Conservation (phyloP, 345 rosid species). For the Eucalyptus albens region DNA sequence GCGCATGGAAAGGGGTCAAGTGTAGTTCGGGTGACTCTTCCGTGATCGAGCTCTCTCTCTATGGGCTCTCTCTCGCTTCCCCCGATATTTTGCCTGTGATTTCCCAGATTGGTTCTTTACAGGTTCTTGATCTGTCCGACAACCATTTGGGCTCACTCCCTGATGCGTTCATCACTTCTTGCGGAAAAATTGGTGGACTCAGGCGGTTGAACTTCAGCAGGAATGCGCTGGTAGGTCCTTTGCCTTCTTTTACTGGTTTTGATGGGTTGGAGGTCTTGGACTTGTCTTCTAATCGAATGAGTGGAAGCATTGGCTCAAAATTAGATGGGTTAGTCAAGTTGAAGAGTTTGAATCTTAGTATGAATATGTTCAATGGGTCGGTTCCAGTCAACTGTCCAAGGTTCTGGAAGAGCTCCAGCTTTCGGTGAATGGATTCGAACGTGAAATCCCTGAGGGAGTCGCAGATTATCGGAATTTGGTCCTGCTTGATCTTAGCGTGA, state of each 20-base stretch:
- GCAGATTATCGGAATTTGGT: slow-evolving; percentile 16
- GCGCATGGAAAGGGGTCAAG: slow-evolving; percentile 40
- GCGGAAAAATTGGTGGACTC: slow-evolving; percentile 28
- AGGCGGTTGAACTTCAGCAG: slow-evolving; percentile 42
- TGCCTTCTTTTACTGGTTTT: slow-evolving; percentile 37
- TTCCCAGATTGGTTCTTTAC: slow-evolving; percentile 49
- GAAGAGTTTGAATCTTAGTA: slow-evolving; percentile 32
- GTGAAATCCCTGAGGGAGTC: slow-evolving; percentile 32
- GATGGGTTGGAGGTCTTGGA: slow-evolving; percentile 42
- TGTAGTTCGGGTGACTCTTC: slow-evolving; percentile 23
- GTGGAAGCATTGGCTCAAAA: slow-evolving; percentile 15
- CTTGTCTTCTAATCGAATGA: slow-evolving; percentile 28
- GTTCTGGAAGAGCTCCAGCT: slow-evolving; percentile 32
- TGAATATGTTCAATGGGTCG: slow-evolving; percentile 19
- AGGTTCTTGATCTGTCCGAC: slow-evolving; percentile 38
- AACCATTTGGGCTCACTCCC: slow-evolving; percentile 46
- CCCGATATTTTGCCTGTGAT: slow-evolving; percentile 23
- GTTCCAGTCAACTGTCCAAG: slow-evolving; percentile 28
- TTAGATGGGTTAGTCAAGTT: slow-evolving; percentile 36
- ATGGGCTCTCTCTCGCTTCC: slow-evolving; percentile 17
- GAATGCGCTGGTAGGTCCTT: slow-evolving; percentile 23
- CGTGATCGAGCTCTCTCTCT: slow-evolving; percentile 22
- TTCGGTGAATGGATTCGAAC: slow-evolving; percentile 17
- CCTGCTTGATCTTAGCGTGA: slow-evolving; percentile 41
- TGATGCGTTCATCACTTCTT: slow-evolving; percentile 18